Base-by-base conservation (phyloP, 2,329 filamentous ascomycete species). In the Meredithiella fracta region DNA sequence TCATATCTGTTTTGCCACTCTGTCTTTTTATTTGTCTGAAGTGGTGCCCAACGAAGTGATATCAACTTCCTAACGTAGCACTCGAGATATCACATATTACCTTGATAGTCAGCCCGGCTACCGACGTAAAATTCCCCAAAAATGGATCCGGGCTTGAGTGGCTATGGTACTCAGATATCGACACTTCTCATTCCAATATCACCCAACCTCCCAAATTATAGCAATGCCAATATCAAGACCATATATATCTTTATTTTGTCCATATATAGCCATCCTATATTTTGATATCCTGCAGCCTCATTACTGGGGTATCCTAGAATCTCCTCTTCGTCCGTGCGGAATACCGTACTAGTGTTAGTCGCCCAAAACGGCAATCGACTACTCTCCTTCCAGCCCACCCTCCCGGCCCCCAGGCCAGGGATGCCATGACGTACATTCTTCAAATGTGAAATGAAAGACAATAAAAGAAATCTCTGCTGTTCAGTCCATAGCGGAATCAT, bases 331-430 rank as follows among this genome's bases (percentile, higher is more conserved):
- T 49, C 44, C n/a, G 44, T 25, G 44, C 17, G 44, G 44, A 49
- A 23, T 25, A 11, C 44, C 4, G 11, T n/a, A 9, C 20, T 8
- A 55, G 53, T 47, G 40, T 50, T 42, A 47, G 44, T 55, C 29
- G 53, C 53, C 53, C 26, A 47, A 50, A 55, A 55, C 15, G 53
- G 53, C 11, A 55, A 55, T 47, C 17, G 20, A 25, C 14, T 9
- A 25, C 23, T 9, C 23, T 25, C 25, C 2, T 14, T 49, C n/a
- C 25, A 8, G 2, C 22, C 44, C 9, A 20, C 17, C 2, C 22
- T 25, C 22, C 22, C 22, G 11, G 23, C 29, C 29, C 29, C 29
- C 11, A 34, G 5, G 11, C 11, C 5, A 34, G n/a, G n/a, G n/a
- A n/a, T n/a, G n/a, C n/a, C n/a, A 34, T 34, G 29, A 34, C 11